Conservation (phyloP, 2,329 filamentous ascomycete genomes). For the Eutypella sp. region DNA sequence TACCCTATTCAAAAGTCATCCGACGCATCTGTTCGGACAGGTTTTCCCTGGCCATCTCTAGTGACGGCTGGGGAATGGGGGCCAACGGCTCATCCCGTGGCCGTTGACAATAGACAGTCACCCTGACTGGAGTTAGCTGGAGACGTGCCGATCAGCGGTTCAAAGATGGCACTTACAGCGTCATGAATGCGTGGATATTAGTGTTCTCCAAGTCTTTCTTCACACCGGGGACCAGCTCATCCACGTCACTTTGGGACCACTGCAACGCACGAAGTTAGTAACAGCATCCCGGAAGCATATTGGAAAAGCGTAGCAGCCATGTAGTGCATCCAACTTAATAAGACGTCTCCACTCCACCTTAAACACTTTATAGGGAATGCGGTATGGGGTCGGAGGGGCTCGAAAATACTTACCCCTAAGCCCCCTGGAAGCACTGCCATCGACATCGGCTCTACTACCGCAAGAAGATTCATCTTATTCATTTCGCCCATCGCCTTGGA, state of each 20-base stretch:
- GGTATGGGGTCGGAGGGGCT: too few species aligned
- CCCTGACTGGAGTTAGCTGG: slow-evolving; percentile 12
- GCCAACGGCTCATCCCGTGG: slow-evolving; percentile 17
- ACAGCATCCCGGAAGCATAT: too few species aligned
- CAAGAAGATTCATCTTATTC: background rate
- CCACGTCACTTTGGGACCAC: slow-evolving; percentile 19
- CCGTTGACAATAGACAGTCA: slow-evolving; percentile 25
- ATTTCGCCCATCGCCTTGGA: background rate
- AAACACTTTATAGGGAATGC: too few species aligned
- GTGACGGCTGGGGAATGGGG: slow-evolving; percentile 5
- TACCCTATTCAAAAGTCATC: background rate
- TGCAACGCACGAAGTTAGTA: background rate
- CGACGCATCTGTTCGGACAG: background rate
- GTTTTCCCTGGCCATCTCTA: background rate
- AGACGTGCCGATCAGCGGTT: background rate
- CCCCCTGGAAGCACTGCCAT: slow-evolving; percentile 1
- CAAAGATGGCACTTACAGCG: slow-evolving; percentile 17
- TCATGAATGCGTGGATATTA: slow-evolving; percentile 24
- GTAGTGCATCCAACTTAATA: too few species aligned
- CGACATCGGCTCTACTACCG: background rate
- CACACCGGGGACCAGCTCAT: slow-evolving; percentile 16
- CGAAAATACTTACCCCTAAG: slow-evolving; percentile 5
- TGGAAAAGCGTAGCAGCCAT: too few species aligned
- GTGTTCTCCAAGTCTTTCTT: slow-evolving; percentile 22
- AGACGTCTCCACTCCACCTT: too few species aligned